Evolutionary conservation across 352 stramenopile species (phyloP).

Genomic region (Globisporangium recalcitrans): DNA sequence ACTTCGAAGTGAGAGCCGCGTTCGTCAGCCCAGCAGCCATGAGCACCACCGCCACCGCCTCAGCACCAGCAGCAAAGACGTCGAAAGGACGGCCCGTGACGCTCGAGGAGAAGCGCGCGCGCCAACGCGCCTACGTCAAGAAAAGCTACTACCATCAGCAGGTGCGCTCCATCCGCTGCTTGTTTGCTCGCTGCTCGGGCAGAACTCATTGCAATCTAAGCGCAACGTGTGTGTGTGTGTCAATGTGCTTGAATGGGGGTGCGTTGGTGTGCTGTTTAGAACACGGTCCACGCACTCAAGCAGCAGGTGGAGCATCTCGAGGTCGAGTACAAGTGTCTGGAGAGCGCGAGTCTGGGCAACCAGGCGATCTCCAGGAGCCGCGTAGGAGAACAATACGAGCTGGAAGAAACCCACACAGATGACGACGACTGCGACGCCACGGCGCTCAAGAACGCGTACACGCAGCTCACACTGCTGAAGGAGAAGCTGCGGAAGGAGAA

Average conservation of each 20-base stretch:
- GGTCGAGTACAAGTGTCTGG: background rate
- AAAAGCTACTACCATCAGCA: constrained; percentile 39
- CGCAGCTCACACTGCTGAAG: constrained; percentile 41
- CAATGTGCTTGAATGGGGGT: no score
- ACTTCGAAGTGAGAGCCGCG: no score
- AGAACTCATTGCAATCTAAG: no score
- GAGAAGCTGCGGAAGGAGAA: constrained; percentile 47
- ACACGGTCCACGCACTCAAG: constrained; percentile 24
- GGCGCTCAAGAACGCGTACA: constrained; percentile 34
- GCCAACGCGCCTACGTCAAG: constrained; percentile 50
- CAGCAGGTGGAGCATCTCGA: constrained; percentile 27
- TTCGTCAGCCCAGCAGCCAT: no score
- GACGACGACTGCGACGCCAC: background rate
- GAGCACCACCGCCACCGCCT: no score
- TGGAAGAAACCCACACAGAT: background rate
- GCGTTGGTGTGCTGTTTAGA: no score
- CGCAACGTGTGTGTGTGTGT: background rate
- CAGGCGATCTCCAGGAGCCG: background rate
- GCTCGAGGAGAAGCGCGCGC: constrained; percentile 35
- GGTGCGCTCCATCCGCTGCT: constrained; percentile 16
- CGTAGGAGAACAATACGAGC: background rate
- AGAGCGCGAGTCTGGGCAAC: background rate
- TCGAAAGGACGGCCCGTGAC: no score
- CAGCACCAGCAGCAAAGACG: no score
- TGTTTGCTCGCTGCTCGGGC: no score